These are phyloP conservation scores for Leishmania aethiopica DNA, from an alignment of 208 protist genomes.

Conservation along the genomic window DNA sequence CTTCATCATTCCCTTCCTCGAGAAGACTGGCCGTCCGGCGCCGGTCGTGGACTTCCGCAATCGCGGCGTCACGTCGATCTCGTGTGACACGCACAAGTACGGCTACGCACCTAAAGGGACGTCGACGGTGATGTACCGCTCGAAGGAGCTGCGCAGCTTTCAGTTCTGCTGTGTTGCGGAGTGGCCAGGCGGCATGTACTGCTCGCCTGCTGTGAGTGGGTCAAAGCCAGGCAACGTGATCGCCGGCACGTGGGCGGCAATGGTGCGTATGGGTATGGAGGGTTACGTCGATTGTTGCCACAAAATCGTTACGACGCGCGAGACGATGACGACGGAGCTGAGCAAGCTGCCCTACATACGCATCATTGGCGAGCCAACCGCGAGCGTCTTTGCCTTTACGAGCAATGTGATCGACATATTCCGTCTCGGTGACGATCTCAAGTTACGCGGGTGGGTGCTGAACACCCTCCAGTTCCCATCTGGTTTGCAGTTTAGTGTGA, in stretches of 20 bases:
- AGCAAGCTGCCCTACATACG: conserved; percentile 61
- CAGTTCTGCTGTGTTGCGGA: conserved; percentile 96
- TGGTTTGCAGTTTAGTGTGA: conserved; percentile 93
- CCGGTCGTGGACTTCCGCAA: conserved; percentile 96
- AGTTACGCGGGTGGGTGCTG: conserved; percentile 92
- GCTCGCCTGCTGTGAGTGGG: conserved; percentile 95
- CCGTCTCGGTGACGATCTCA: conserved; percentile 78
- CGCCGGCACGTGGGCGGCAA: conserved; percentile 96
- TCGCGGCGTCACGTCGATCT: conserved; percentile 98
- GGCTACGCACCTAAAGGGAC: conserved; percentile 98
- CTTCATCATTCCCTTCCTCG: conserved; percentile 97
- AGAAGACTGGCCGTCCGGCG: conserved; percentile 84
- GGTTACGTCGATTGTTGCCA: conserved; percentile 85
- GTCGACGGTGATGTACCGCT: conserved; percentile 95
- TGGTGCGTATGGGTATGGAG: conserved; percentile 93
- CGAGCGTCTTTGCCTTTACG: conserved; percentile 91
- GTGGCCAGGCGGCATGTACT: conserved; percentile 99
- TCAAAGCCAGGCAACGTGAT: conserved; percentile 95
- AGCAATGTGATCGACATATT: conserved; percentile 92
- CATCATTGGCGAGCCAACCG: conserved; percentile 87
- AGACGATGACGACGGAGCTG: conserved; percentile 78
- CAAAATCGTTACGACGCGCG: conserved; percentile 80
- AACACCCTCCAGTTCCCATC: conserved; percentile 95
- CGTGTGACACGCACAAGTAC: conserved; percentile 99
- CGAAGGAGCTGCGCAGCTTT: conserved; percentile 84